Conservation (phyloP, 176 grass and related monocot species). For the Oryza coarctata region DNA sequence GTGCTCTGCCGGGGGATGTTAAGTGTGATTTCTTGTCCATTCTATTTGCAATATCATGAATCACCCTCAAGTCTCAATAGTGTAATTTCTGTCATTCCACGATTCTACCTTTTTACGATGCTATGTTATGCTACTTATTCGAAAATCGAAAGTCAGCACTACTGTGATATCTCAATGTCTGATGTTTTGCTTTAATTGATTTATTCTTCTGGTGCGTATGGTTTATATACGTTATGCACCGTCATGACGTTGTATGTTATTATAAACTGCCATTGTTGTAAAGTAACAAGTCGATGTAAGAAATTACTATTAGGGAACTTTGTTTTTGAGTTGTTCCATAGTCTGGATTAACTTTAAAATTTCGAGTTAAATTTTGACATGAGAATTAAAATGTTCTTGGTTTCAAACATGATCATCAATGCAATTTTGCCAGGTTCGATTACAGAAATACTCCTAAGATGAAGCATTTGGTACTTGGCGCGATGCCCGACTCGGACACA, state of each 20-base stretch:
- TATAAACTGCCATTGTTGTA: too few relatives aligned
- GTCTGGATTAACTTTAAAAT: too few relatives aligned
- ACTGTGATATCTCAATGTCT: background rate
- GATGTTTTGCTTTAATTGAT: background rate
- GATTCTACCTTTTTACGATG: background rate
- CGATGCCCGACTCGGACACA: too few relatives aligned
- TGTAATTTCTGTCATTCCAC: background rate
- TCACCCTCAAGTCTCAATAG: background rate
- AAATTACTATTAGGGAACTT: too few relatives aligned
- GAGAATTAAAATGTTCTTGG: too few relatives aligned
- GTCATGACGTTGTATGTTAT: background rate
- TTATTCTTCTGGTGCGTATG: background rate
- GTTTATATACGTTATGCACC: background rate
- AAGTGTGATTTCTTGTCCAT: background rate
- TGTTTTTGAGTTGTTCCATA: too few relatives aligned
- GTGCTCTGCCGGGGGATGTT: background rate
- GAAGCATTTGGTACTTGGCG: too few relatives aligned
- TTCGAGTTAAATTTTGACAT: too few relatives aligned
- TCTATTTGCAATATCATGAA: background rate
- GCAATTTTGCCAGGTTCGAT: too few relatives aligned
- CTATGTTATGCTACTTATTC: background rate
- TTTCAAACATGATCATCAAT: too few relatives aligned
- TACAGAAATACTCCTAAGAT: too few relatives aligned
- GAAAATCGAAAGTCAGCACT: background rate
- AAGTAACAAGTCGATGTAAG: too few relatives aligned